Base-by-base conservation (phyloP, 805 yeast species). In the Monosporozyma solicola region DNA sequence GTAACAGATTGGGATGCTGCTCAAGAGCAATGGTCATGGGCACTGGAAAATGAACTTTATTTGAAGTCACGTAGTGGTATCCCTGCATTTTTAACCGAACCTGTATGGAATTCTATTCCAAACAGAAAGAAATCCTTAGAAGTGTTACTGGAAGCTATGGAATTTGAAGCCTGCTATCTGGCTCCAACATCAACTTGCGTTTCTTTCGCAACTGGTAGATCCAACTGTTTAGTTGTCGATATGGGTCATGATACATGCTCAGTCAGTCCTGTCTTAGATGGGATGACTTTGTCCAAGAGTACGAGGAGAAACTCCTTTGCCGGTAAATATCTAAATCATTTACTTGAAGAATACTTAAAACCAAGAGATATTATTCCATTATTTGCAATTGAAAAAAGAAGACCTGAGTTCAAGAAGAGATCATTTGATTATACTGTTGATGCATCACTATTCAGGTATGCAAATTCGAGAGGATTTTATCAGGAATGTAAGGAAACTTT, bases 1-100 rank as follows among this genome's bases (percentile, higher is more conserved):
- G 72, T 87, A n/a, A 64, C 68, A 2, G 96, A 91, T 68, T 91
- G 96, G 96, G 96, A 90, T 56, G 83, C 84, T 0, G 90, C 92
- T 1, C 70, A 79, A 37, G 88, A 80, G 27, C 90, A 89, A 62
- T 88, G 87, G 79, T 70, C 73, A 6, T 78, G 80, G 69, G 76
- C 83, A 53, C 77, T 88, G 57, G 70, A 78, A 22, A 70, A 72
- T 22, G 68, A 72, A 31, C 64, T 87, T 56, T 72, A 74, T 44
- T 74, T 85, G 10, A 78, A 80, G 51, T 59, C 68, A 7, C 60
- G 59, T 41, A 56, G 56, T 13, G 70, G 70, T 7, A 64, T 62
- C 22, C 97, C 97, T 7, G 73, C 88, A 32, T 69, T 91, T 52
- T 67, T 89, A 45, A 90, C 96, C 0, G 97, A 91, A 71, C 91